These are phyloP conservation scores for Limtongozyma cylindracea DNA, from an alignment of 805 yeast genomes.

Conservation along the genomic window DNA sequence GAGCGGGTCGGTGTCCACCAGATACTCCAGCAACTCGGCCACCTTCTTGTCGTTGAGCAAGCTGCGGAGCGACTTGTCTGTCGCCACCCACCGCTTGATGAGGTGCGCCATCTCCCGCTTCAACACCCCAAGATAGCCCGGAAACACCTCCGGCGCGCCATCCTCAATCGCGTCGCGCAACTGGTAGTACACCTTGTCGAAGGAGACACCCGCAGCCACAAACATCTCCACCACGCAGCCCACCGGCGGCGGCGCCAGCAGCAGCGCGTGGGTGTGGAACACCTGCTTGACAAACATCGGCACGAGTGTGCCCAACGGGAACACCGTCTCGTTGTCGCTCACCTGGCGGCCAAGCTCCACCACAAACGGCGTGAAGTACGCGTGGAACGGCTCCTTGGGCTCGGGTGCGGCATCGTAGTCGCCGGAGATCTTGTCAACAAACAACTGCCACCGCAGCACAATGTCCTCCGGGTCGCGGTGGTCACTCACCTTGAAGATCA, in stretches of 20 bases:
- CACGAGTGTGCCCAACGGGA: conserved; percentile 51
- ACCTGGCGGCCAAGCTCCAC: conserved; percentile 34
- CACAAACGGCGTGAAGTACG: conserved; percentile 12
- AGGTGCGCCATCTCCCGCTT: conserved; percentile 36
- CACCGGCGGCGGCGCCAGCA: conserved; percentile 11
- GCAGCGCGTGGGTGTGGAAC: conserved; percentile 9
- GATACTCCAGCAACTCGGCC: conserved; percentile 17
- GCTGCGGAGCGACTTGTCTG: conserved; percentile 38
- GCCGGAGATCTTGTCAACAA: conserved; percentile 24
- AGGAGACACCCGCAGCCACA: conserved; percentile 33
- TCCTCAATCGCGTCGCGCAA: conserved; percentile 39
- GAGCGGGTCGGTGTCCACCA: conserved; percentile 31
- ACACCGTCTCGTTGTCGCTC: conserved; percentile 45
- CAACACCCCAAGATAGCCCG: conserved; percentile 14
- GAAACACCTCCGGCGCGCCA: conserved; percentile 22
- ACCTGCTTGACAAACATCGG: conserved; percentile 37
- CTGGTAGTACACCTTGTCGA: conserved; percentile 37
- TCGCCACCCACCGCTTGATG: conserved; percentile 39
- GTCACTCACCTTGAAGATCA: conserved; percentile 64
- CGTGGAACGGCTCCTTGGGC: conserved; percentile 10
- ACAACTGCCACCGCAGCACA: conserved; percentile 51
- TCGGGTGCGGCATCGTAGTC: conserved; percentile 5
- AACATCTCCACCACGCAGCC: conserved; percentile 42
- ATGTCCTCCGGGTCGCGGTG: conserved; percentile 70
- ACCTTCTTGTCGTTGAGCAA: conserved; percentile 21